A percentile compares a stretch with the other conserved stretches of the same genome.
These are phyloP conservation scores for Coniella vitis DNA, from an alignment of 2,329 filamentous ascomycete genomes.

Conservation along the genomic window DNA sequence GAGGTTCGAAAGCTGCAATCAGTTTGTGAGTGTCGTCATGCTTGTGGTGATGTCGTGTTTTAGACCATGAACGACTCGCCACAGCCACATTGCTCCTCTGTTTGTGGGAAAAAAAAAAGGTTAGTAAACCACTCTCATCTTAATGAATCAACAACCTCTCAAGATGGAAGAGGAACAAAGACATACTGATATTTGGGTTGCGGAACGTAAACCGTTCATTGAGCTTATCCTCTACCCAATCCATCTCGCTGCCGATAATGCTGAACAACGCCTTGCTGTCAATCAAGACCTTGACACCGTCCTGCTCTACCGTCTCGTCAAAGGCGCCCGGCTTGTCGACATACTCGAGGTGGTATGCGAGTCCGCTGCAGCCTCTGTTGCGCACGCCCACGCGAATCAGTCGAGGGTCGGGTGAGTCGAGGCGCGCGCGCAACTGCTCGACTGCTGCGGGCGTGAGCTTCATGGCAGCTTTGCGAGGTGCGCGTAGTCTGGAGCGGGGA, in stretches of 20 bases:
- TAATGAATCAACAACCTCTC: slow-evolving; percentile 27
- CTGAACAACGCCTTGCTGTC: slow-evolving; percentile 97
- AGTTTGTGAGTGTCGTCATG: too few relatives aligned
- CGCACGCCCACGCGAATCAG: slow-evolving; percentile 90
- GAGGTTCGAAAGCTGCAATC: too few relatives aligned
- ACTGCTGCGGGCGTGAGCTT: slow-evolving; percentile 76
- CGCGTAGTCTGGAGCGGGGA: slow-evolving; percentile 53
- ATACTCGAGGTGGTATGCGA: slow-evolving; percentile 91
- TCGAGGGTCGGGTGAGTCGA: slow-evolving; percentile 83
- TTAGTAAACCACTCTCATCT: too few relatives aligned
- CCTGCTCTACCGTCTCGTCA: slow-evolving; percentile 90
- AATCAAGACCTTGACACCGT: slow-evolving; percentile 90
- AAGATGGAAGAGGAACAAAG: not conserved
- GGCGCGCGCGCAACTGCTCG: slow-evolving; percentile 65
- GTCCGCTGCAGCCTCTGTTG: slow-evolving; percentile 87
- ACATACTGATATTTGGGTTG: slow-evolving; percentile 96
- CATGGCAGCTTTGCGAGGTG: slow-evolving; percentile 83
- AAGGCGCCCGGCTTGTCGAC: slow-evolving; percentile 84
- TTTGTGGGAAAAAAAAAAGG: too few relatives aligned
- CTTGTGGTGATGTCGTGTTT: too few relatives aligned
- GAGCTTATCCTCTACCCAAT: slow-evolving; percentile 94
- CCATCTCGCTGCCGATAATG: slow-evolving; percentile 98
- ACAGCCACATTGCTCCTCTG: slow-evolving; percentile 93
- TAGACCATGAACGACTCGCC: slow-evolving; percentile 92
- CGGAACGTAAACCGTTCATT: slow-evolving; percentile 88